Base-by-base conservation (phyloP, 305 asterid genomes). In the Coffea humblotiana region DNA sequence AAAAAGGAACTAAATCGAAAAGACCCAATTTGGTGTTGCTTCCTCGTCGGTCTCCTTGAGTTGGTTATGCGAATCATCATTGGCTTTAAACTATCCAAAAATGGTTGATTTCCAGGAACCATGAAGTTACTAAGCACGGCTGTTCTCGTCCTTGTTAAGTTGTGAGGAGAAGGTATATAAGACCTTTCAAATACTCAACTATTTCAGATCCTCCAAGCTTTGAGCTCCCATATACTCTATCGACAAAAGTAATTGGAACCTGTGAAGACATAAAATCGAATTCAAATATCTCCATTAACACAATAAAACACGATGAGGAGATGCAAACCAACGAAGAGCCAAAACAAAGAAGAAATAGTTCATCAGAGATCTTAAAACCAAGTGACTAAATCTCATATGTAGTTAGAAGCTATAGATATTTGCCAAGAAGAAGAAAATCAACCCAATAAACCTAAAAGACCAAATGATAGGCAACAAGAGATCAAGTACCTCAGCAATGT, bases 151-250 rank as follows among this genome's bases (percentile, higher is more conserved):
- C 77, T 65, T 58, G 79, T 94, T 85, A 96, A 77, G 99, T 96
- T 75, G 99, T 96, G 60, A 91, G 81, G 70, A 94, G 87, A 81
- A 96, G 98, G 90, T 94, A 94, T 47, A 94, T 45, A 79, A 96
- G 98, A 80, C 98, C 99, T 81, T 96, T 96, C 78, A 96, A 85
- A 82, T 94, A 96, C 85, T 96, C 98, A 4, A 96, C 97, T 75
- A 96, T 96, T 85, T 96, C 99, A 63, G 98, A 96, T 83, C 99
- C 99, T 80, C 98, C 99, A 75, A 96, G 84, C 88, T 96, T 96
- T n/a, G 99, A 96, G 85, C 91, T 96, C 83, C 98, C 99, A 82
- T 88, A 94, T 43, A 96, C 98, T 90, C 99, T 87, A 87, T 96
- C 99, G 5, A 96, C 97, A 79, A 96, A 96, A 45, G 98, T 94